Percentiles rank a stretch among this genome's conserved stretches.
Conservation (phyloP, 2,329 filamentous ascomycete genomes). For the Alternaria gaisen region DNA sequence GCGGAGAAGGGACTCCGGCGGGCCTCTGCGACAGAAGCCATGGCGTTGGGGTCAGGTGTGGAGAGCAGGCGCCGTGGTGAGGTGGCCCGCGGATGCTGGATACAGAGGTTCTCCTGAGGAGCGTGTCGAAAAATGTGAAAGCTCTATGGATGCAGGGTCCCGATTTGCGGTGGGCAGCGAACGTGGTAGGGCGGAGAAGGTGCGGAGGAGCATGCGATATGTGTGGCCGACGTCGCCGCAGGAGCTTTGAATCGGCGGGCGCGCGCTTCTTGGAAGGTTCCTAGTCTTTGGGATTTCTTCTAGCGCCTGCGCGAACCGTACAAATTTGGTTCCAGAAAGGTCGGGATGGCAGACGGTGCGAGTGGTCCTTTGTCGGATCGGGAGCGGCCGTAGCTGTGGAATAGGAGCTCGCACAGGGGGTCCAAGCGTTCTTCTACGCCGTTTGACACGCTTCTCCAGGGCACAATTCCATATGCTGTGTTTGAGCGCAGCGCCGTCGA, state of each 20-base stretch:
- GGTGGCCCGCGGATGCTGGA: slow-evolving; percentile 1
- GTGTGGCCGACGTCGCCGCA: slow-evolving; percentile 22
- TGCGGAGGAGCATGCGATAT: slow-evolving; percentile 26
- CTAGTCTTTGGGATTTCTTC: slow-evolving; percentile 13
- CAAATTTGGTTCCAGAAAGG: slow-evolving; percentile 18
- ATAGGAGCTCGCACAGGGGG: slow-evolving; percentile 22
- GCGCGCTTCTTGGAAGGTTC: slow-evolving; percentile 8
- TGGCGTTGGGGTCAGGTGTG: slow-evolving; percentile 31
- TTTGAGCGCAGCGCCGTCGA: slow-evolving; percentile 5
- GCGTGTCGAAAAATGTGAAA: slow-evolving; percentile 16
- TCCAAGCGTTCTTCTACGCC: slow-evolving; percentile 16
- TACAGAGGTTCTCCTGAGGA: background rate
- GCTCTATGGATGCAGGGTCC: slow-evolving; percentile 18
- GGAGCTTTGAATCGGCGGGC: slow-evolving; percentile 9
- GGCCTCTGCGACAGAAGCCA: slow-evolving; percentile 57
- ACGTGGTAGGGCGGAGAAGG: slow-evolving; percentile 15
- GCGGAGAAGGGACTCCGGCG: slow-evolving; percentile 58
- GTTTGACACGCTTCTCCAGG: slow-evolving; percentile 1
- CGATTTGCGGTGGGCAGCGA: slow-evolving; percentile 11
- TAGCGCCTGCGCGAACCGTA: slow-evolving; percentile 24
- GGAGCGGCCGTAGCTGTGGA: slow-evolving; percentile 22
- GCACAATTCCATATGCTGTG: slow-evolving; percentile 3
- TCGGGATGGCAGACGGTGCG: slow-evolving; percentile 18
- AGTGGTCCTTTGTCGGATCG: slow-evolving; percentile 22
- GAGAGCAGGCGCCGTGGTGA: slow-evolving; percentile 21